These are phyloP conservation scores for Hyphopichia wangnamkhiaoensis DNA, from an alignment of 1,139 yeast species.

Conservation along the genomic window DNA sequence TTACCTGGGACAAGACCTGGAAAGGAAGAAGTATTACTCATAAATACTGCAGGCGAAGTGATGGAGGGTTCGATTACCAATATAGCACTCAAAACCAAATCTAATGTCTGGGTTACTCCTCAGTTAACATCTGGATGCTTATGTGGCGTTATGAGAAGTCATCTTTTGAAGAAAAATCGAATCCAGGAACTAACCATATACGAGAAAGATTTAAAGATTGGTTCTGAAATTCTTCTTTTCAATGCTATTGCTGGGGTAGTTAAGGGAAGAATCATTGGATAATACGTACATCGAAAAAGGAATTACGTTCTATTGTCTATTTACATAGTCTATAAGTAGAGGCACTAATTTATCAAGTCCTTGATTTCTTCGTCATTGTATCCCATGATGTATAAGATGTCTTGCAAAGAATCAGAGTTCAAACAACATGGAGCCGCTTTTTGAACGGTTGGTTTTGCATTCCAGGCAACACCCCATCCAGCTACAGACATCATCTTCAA, in stretches of 20 bases:
- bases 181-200: conserved; percentile 57
- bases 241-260: conserved; percentile 86
- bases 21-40: conserved; percentile 68
- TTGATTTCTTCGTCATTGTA: conserved; percentile 60
- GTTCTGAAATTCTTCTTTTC: conserved; percentile 69
- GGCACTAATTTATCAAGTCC: conserved; percentile 18
- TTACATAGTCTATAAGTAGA: background rate
- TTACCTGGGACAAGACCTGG: conserved; percentile 37
- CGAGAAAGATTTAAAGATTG: conserved; percentile 48
- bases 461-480: conserved; percentile 96
- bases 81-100: conserved; percentile 60
- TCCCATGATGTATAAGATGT: conserved; percentile 81
- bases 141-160: conserved; percentile 79
- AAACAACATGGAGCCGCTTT: conserved; percentile 76
- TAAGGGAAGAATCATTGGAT: conserved; percentile 49
- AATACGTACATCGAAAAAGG: too few relatives aligned
- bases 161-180: conserved; percentile 54
- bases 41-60: conserved; percentile 58
- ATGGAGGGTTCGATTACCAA: conserved; percentile 89
- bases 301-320: background rate
- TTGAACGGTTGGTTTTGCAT: conserved; percentile 94
- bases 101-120: conserved; percentile 78
- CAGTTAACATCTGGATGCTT: conserved; percentile 73
- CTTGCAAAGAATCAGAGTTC: conserved; percentile 68
- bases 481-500: conserved; percentile 89